phyloP scores from a whole-genome alignment of 768 basidiomycete genomes.

The Trametes villosa region DNA sequence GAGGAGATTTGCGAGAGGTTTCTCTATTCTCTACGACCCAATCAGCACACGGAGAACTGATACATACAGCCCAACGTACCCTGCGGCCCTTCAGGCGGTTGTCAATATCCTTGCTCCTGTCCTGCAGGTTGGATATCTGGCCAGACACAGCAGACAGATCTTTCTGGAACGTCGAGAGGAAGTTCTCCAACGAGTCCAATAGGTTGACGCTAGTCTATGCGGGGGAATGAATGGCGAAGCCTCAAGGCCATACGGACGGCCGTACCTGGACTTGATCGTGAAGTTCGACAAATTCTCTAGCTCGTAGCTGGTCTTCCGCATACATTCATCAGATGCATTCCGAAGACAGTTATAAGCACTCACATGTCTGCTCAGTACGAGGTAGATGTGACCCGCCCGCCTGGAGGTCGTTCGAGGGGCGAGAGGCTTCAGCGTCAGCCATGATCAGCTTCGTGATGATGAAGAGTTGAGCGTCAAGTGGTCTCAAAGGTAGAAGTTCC shows the following conservation, averaged over 20 bases:
- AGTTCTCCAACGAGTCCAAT: constrained; percentile 85
- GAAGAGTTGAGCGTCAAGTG: background rate
- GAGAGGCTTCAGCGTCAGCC: background rate
- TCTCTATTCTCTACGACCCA: constrained; percentile 78
- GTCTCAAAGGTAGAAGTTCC: too few relatives aligned
- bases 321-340: background rate
- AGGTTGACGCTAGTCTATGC: constrained; percentile 82
- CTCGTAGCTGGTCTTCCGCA: constrained; percentile 31
- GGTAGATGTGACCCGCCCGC: background rate
- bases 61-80: constrained; percentile 50
- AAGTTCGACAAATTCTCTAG: constrained; percentile 81
- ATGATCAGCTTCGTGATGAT: background rate
- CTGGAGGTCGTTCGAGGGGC: background rate
- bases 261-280: constrained; percentile 88
- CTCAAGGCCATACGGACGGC: background rate
- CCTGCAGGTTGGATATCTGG: constrained; percentile 93
- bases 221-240: background rate
- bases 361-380: constrained; percentile 12
- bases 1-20: constrained; percentile 80
- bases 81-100: constrained; percentile 80
- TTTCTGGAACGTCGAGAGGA: constrained; percentile 93
- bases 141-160: constrained; percentile 95
- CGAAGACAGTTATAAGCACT: background rate
- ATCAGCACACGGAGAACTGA: constrained; percentile 6
- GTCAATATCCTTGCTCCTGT: constrained; percentile 90